Conservation (phyloP, 2,329 filamentous ascomycete species). For the Massarina eburnea region DNA sequence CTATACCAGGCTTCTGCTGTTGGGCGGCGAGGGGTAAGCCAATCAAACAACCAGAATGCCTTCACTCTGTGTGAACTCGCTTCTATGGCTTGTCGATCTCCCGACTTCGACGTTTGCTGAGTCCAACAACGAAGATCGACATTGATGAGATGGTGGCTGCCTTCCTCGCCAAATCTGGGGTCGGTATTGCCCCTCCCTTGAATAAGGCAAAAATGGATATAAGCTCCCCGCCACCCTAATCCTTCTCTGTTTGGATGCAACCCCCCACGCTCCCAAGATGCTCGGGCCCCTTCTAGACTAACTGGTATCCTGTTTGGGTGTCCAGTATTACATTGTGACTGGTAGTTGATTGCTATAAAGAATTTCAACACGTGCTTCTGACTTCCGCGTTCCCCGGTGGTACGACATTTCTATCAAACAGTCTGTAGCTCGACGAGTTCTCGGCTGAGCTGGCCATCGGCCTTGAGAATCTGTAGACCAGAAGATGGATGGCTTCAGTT, state of each 20-base stretch:
- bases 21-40: background rate
- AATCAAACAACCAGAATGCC: background rate
- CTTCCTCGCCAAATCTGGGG: background rate
- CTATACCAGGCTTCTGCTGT: background rate
- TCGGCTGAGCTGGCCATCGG: background rate
- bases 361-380: constrained; percentile 6
- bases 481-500: background rate
- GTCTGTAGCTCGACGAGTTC: background rate
- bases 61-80: background rate
- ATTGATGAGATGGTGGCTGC: background rate
- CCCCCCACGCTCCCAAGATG: background rate
- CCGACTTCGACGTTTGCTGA: constrained; percentile 2
- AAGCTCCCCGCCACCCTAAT: background rate
- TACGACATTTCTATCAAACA: constrained; percentile 16
- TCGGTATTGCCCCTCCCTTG: background rate
- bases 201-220: background rate
- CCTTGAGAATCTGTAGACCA: background rate
- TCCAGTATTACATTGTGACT: constrained; percentile 4
- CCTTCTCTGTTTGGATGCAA: background rate
- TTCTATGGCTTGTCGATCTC: constrained; percentile 3
- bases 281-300: background rate
- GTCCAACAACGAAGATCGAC: background rate
- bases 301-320: background rate
- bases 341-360: constrained; percentile 2
- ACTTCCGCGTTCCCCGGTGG: constrained; percentile 20